A percentile compares a stretch with the other conserved stretches of the same genome.
These are phyloP conservation scores for Citrus sinensis DNA, from an alignment of 345 rosid genomes.

Conservation along the genomic window DNA sequence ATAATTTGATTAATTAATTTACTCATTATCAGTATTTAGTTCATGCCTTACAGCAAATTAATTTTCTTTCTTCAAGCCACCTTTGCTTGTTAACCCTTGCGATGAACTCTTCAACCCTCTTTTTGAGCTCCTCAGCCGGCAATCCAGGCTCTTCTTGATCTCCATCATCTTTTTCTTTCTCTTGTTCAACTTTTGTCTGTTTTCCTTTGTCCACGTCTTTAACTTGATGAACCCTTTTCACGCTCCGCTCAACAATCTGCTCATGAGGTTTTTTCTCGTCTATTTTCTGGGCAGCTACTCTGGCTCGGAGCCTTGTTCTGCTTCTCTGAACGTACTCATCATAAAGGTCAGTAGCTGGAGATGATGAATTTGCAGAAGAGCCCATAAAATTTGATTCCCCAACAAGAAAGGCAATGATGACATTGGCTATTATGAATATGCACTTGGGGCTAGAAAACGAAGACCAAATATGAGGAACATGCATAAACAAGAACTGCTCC, in stretches of 20 bases:
- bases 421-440: constrained; percentile 49
- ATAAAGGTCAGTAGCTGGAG: constrained; percentile 22
- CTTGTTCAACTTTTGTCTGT: neutral
- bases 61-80: constrained; percentile 40
- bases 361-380: neutral
- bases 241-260: neutral
- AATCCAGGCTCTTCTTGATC: constrained; percentile 26
- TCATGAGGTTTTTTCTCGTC: neutral
- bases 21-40: neutral
- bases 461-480: constrained; percentile 26
- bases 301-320: neutral
- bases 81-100: constrained; percentile 62
- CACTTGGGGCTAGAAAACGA: constrained; percentile 36
- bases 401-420: constrained; percentile 47
- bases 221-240: neutral
- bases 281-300: constrained; percentile 3
- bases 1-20: neutral
- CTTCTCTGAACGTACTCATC: constrained; percentile 45
- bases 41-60: constrained; percentile 11
- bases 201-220: neutral
- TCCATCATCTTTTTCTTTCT: constrained; percentile 3
- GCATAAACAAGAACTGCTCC: constrained; percentile 17
- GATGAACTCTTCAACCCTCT: constrained; percentile 60
- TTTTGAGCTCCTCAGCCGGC: constrained; percentile 47
- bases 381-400: constrained; percentile 40